Conservation (phyloP, 2,329 filamentous ascomycete genomes). For the Phyllosticta citribraziliensis region DNA sequence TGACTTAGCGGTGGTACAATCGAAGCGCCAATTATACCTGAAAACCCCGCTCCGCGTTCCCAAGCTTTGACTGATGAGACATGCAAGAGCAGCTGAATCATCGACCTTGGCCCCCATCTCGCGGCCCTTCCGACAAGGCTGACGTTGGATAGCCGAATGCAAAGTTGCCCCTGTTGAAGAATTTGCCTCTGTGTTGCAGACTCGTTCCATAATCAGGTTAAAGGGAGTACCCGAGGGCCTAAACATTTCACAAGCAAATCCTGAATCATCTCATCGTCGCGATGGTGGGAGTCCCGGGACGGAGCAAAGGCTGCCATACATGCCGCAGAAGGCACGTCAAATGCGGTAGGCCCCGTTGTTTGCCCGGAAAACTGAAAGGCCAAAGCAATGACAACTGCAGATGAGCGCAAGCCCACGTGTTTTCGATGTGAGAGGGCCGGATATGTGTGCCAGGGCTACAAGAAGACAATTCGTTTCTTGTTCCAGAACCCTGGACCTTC, state of each 20-base stretch:
- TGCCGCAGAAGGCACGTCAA: slow-evolving; percentile 10
- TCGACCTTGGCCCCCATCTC: background rate
- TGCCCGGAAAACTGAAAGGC: background rate
- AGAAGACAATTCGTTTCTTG: slow-evolving; percentile 12
- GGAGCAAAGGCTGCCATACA: slow-evolving; percentile 11
- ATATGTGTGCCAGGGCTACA: slow-evolving; percentile 13
- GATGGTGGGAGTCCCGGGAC: slow-evolving; percentile 9
- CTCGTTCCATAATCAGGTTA: background rate
- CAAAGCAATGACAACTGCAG: slow-evolving; percentile 2
- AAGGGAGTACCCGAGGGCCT: background rate
- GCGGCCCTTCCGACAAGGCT: background rate
- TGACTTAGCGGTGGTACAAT: background rate
- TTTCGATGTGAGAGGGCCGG: slow-evolving; percentile 13
- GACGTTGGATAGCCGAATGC: background rate
- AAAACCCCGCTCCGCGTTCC: background rate
- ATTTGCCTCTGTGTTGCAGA: background rate
- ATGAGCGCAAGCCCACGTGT: slow-evolving; percentile 14
- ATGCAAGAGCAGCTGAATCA: background rate
- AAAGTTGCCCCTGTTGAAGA: background rate
- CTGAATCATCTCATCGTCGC: background rate
- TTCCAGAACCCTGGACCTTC: slow-evolving; percentile 4
- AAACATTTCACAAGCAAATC: background rate
- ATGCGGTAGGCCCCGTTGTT: slow-evolving; percentile 7
- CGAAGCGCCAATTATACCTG: background rate
- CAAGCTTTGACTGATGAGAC: background rate